Evolutionary conservation across 139 green algal genomes (phyloP).

Genomic region (Chlorella vulgaris): DNA sequence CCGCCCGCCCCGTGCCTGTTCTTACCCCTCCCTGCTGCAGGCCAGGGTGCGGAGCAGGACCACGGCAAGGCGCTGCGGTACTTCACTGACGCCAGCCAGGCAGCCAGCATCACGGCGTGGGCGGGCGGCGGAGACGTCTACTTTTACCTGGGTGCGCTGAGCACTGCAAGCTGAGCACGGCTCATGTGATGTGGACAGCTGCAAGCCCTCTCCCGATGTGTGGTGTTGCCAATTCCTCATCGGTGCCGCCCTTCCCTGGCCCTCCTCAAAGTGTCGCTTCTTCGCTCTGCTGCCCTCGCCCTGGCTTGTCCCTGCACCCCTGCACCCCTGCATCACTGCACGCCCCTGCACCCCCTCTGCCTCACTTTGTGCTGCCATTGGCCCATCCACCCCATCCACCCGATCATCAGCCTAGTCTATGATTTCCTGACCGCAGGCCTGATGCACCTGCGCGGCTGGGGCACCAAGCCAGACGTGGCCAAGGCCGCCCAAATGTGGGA

Average conservation of each 20-base stretch:
- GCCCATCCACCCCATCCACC: not conserved
- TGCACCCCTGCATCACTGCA: too few relatives aligned
- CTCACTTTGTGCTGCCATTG: constrained; percentile 53
- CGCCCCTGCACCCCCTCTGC: too few relatives aligned
- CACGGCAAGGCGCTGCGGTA: constrained; percentile 58
- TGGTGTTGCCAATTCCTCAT: too few relatives aligned
- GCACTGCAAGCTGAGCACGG: too few relatives aligned
- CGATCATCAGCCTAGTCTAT: not conserved
- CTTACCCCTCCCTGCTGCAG: constrained; percentile 47
- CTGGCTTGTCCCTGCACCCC: too few relatives aligned
- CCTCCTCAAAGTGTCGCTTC: too few relatives aligned
- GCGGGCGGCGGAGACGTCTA: constrained; percentile 63
- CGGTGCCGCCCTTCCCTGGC: too few relatives aligned
- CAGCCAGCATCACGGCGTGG: constrained; percentile 31
- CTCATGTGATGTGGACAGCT: too few relatives aligned
- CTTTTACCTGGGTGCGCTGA: constrained; percentile 70
- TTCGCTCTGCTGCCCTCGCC: too few relatives aligned
- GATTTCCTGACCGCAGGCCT: constrained; percentile 53
- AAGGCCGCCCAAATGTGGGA: constrained; percentile 50
- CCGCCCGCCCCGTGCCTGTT: too few relatives aligned
- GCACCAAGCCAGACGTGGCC: constrained; percentile 4
- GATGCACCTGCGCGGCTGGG: constrained; percentile 78
- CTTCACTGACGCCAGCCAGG: constrained; percentile 49
- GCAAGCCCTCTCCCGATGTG: too few relatives aligned
- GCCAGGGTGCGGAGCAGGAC: constrained; percentile 68